These are phyloP conservation scores for Diaporthe amygdali DNA, from an alignment of 2,329 filamentous ascomycete species.

Conservation along the genomic window DNA sequence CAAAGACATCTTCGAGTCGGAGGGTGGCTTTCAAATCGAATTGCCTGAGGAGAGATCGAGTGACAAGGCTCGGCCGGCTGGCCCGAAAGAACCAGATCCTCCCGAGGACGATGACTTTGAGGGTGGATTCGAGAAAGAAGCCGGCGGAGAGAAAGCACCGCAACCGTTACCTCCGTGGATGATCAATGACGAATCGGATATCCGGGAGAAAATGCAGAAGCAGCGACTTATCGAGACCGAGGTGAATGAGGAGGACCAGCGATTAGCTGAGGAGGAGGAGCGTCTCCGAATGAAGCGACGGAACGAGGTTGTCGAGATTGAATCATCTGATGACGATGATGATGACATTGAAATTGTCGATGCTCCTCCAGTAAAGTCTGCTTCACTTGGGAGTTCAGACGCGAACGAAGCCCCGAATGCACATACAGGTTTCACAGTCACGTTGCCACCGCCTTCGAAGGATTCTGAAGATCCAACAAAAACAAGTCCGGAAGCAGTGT, in stretches of 20 bases:
- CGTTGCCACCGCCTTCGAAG: conserved; percentile 33
- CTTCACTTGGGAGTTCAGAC: not conserved
- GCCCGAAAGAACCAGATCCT: conserved; percentile 27
- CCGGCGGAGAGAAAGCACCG: conserved; percentile 46
- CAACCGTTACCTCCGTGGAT: conserved; percentile 81
- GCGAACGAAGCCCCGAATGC: not conserved
- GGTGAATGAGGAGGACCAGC: conserved; percentile 68
- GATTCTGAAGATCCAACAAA: conserved; percentile 4
- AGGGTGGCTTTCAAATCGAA: conserved; percentile 43
- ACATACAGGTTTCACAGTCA: not conserved
- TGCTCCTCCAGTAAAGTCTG: conserved; percentile 33
- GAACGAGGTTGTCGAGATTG: conserved; percentile 64
- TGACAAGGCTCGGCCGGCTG: conserved; percentile 27
- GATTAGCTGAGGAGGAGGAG: conserved; percentile 61
- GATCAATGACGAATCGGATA: conserved; percentile 65
- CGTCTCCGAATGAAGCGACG: conserved; percentile 48
- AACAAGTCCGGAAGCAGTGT: not conserved
- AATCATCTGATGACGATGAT: conserved; percentile 64
- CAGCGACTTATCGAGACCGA: conserved; percentile 61
- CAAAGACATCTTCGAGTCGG: conserved; percentile 31
- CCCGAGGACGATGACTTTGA: conserved; percentile 45
- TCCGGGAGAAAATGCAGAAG: conserved; percentile 66
- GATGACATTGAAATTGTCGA: conserved; percentile 65
- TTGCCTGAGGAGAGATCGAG: conserved; percentile 25
- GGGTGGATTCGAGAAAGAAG: conserved; percentile 69